Percentiles rank a stretch among this genome's conserved stretches.
phyloP scores from a whole-genome alignment of 495 filamentous ascomycete species.

The Pyrenula massariospora region DNA sequence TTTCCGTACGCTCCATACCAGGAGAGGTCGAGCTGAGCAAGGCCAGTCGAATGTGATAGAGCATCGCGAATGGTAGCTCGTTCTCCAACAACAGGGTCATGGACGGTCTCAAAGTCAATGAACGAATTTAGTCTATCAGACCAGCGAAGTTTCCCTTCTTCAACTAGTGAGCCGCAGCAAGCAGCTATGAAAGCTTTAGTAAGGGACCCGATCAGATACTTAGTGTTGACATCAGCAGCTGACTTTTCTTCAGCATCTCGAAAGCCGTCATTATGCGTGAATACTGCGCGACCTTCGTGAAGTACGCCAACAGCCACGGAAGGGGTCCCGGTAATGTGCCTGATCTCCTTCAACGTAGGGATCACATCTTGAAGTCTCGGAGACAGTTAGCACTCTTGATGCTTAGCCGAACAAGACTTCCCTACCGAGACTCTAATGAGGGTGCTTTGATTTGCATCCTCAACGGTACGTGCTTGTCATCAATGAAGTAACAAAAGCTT shows the following conservation, averaged over 20 bases:
- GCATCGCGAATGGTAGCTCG: constrained; percentile 32
- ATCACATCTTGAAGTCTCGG: no score
- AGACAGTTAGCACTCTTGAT: no score
- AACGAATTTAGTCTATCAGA: constrained; percentile 8
- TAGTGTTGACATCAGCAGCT: constrained; percentile 14
- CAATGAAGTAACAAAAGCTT: no score
- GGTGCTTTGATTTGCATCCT: no score
- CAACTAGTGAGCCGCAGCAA: constrained; percentile 20
- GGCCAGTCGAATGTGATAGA: constrained; percentile 32
- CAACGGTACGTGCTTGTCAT: no score
- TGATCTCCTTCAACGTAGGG: no score
- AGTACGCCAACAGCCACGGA: constrained; percentile 14
- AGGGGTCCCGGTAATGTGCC: constrained; percentile 8
- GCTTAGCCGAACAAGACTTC: no score
- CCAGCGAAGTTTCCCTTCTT: constrained; percentile 14
- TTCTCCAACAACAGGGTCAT: no score
- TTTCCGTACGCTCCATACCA: constrained; percentile 5
- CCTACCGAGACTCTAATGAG: no score
- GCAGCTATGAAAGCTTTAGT: constrained; percentile 24
- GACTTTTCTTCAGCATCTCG: constrained; percentile 6
- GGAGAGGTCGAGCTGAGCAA: constrained; percentile 18
- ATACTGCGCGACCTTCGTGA: constrained; percentile 9
- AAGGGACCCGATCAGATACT: constrained; percentile 24
- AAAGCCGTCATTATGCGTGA: constrained; percentile 13
- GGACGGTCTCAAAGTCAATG: constrained; percentile 8